Base-by-base conservation (phyloP, 345 rosid genomes). In the Ricinus communis region DNA sequence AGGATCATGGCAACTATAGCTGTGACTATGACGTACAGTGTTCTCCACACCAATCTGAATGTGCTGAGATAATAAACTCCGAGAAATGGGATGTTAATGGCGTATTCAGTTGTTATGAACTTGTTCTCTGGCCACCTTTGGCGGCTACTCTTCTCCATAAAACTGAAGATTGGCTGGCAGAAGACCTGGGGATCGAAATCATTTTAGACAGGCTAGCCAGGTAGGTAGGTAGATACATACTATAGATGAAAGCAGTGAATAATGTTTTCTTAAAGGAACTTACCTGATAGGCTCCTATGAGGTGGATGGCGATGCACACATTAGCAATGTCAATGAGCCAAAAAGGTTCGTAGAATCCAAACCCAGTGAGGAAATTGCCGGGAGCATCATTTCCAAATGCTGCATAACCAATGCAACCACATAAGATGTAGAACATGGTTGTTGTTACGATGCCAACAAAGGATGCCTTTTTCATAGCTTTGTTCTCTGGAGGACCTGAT, bases 271-370 rank as follows among this genome's bases (percentile, higher is more conserved):
- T 28, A 30, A 14, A 65, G 27, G 19, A 28, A 19, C n/a, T 62
- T 73, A 91, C 97, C 90, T 91, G 98, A 74, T 91, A 94, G 27
- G 96, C 97, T 47, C 98, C 91, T 0, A 91, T 62, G 0, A 94
- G 87, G 74, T 94, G 98, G 72, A 88, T 2, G 12, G 88, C 97
- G 5, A 94, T 89, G 86, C 93, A 91, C 50, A 87, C 76, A 54
- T 94, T 94, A 36, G 97, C 98, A 0, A 94, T 38, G 76, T 94
- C 98, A 3, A 91, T 43, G 31, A 94, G 81, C 98, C 95, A 90
- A 57, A 76, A 94, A 9, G 98, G 98, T 38, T 91, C 95, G 45
- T 81, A 88, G 81, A 91, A 94, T 11, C 95, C 98, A 16, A 91
- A 91, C 5, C 93, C 98, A 0, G 98, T 91, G 52, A 93, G 87